A percentile compares a stretch with the other conserved stretches of the same genome.
Evolutionary conservation across 176 grass and related monocot species (phyloP).

Genomic region (Thinopyrum elongatum): DNA sequence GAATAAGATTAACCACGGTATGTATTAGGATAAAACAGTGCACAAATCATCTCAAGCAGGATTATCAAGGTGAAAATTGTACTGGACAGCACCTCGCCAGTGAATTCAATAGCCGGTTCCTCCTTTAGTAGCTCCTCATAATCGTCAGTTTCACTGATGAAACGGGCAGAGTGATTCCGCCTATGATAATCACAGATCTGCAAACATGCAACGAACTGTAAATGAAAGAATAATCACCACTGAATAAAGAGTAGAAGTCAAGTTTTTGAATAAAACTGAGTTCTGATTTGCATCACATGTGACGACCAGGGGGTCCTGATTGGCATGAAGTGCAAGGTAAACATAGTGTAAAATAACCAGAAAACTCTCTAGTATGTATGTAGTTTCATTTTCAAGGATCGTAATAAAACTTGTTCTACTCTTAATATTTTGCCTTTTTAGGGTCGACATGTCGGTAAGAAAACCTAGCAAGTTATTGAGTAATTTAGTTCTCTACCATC

Average conservation of each 20-base stretch:
- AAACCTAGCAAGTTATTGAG: neutral
- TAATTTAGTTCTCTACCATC: neutral
- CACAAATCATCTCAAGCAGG: neutral
- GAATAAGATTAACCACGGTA: neutral
- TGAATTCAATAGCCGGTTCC: slow-evolving; percentile 86
- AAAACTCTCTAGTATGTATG: neutral
- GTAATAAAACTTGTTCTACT: too few species aligned
- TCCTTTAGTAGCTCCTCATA: slow-evolving; percentile 89
- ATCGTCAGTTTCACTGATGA: slow-evolving; percentile 66
- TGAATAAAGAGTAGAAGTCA: slow-evolving; percentile 2
- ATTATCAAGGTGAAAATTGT: neutral
- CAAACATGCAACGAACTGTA: slow-evolving; percentile 26
- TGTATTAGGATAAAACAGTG: neutral
- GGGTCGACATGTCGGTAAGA: neutral
- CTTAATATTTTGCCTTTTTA: neutral
- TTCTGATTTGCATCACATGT: slow-evolving; percentile 9
- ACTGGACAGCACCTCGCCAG: slow-evolving; percentile 68
- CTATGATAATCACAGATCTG: slow-evolving; percentile 97
- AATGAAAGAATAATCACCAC: slow-evolving; percentile 2
- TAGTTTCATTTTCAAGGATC: neutral
- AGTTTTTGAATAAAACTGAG: neutral
- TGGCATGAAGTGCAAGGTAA: neutral
- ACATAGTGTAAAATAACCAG: neutral
- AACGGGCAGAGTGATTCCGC: slow-evolving; percentile 66
- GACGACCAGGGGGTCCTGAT: neutral